Evolutionary conservation across 208 protist species (phyloP).

Genomic region (Wallacemonas collosoma): DNA sequence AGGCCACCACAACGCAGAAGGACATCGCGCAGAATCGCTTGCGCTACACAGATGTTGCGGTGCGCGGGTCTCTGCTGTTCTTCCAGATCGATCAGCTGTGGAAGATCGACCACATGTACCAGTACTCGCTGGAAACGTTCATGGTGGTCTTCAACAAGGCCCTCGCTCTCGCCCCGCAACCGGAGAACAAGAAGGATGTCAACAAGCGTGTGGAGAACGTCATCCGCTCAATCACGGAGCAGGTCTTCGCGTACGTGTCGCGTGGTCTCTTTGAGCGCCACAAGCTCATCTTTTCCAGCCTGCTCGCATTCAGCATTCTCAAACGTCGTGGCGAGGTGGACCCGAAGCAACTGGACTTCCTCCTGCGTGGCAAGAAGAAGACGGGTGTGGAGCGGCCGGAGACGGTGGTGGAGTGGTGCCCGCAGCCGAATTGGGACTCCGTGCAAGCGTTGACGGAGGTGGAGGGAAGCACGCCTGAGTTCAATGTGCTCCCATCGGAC

Average conservation of each 20-base stretch:
- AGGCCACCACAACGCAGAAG: slow-evolving; percentile 94
- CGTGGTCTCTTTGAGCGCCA: slow-evolving; percentile 98
- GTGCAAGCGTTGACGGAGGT: slow-evolving; percentile 92
- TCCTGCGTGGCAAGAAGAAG: slow-evolving; percentile 94
- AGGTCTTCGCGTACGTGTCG: slow-evolving; percentile 95
- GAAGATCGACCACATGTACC: slow-evolving; percentile 99
- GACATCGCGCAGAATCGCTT: slow-evolving; percentile 96
- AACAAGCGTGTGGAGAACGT: slow-evolving; percentile 92
- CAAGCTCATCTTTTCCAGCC: slow-evolving; percentile 98
- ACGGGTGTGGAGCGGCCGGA: slow-evolving; percentile 82
- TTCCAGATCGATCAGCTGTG: slow-evolving; percentile 97
- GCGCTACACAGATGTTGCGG: slow-evolving; percentile 95
- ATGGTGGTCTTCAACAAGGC: slow-evolving; percentile 98
- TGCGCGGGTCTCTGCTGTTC: slow-evolving; percentile 96
- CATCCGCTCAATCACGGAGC: slow-evolving; percentile 94
- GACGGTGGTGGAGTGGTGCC: slow-evolving; percentile 91
- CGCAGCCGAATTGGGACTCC: slow-evolving; percentile 92
- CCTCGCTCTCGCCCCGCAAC: slow-evolving; percentile 84
- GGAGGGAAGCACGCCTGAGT: slow-evolving; percentile 87
- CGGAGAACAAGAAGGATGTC: slow-evolving; percentile 93
- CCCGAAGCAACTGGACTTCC: slow-evolving; percentile 92
- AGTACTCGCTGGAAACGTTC: slow-evolving; percentile 98
- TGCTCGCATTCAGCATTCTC: slow-evolving; percentile 95
- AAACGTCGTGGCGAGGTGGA: slow-evolving; percentile 79
- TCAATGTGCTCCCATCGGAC: slow-evolving; percentile 85